phyloP scores from a whole-genome alignment of 139 green algal species.

The Chlorella sp. region DNA sequence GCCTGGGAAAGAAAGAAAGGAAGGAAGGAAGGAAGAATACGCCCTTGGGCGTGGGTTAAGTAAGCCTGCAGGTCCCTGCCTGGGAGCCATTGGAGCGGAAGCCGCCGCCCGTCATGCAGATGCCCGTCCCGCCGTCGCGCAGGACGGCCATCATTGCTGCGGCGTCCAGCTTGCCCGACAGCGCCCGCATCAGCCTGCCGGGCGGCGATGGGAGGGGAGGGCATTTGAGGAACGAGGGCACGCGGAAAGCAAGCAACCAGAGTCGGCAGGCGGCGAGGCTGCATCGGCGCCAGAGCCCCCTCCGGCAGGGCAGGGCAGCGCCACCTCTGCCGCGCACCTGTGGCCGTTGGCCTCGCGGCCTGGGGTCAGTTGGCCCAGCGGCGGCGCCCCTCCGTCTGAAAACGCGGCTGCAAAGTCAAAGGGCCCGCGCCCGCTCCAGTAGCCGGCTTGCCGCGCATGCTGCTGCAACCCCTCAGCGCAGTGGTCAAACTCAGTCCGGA shows the following conservation, averaged over 20 bases:
- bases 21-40: too few relatives aligned
- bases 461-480: slow-evolving; percentile 17
- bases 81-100: slow-evolving; percentile 36
- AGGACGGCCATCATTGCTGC: slow-evolving; percentile 32
- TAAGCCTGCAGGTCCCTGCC: too few relatives aligned
- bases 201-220: not conserved
- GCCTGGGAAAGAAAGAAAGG: too few relatives aligned
- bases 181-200: slow-evolving; percentile 15
- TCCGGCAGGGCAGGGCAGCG: not conserved
- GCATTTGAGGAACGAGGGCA: too few relatives aligned
- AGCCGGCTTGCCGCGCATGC: slow-evolving; percentile 6
- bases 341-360: slow-evolving; percentile 23
- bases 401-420: slow-evolving; percentile 32
- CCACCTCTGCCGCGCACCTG: slow-evolving; percentile 6
- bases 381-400: slow-evolving; percentile 17
- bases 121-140: slow-evolving; percentile 21
- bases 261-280: too few relatives aligned
- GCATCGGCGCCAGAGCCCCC: not conserved
- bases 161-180: not conserved
- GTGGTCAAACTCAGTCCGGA: slow-evolving; percentile 25
- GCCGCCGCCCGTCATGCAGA: slow-evolving; percentile 28
- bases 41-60: too few relatives aligned
- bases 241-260: too few relatives aligned
- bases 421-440: slow-evolving; percentile 15
- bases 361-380: slow-evolving; percentile 4